Base-by-base conservation (phyloP, 1,139 yeast genomes). In the Suhomyces guaymorum region DNA sequence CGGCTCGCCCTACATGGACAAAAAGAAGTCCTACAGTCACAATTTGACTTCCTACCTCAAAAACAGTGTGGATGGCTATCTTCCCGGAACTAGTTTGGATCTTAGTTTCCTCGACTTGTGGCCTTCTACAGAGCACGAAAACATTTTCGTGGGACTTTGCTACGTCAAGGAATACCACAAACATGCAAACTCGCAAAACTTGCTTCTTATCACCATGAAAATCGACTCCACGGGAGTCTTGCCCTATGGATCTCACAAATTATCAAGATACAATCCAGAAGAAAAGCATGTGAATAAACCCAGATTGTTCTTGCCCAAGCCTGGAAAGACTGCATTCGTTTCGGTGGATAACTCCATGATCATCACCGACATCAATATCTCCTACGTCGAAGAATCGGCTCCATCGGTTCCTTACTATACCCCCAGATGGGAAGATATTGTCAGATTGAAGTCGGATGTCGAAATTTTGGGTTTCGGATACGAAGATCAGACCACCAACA, bases 401-500 rank as follows among this genome's bases (percentile, higher is more conserved):
- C 15, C 32, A 5, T 15, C 20, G n/a, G 63, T 63, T 24, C 61
- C 66, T 33, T 74, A 75, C 47, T 69, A 73, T 44, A 68, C 66
- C 33, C 75, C 82, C 17, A 70, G 82, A 51, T 86, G 95, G 95
- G 95, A 88, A 57, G 96, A 88, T 51, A 67, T 76, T 7, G 66
- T 88, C 13, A 66, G 72, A 11, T 73, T 88, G 43, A 75, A 75
- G 39, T 47, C 70, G 2, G 68, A 72, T 11, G 73, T 82, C 2
- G 62, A 68, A 1, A 65, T 87, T 11, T 61, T 83, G 20, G 92
- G 92, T 0, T 65, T 66, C 39, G 89, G 88, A 1, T 66, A 65
- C 42, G 85, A 79, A 47, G 55, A 53, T 62, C 63, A 57, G 32
- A 44, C 59, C 4, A 14, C 35, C 5, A 30, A 23, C 15, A 34